Conservation (phyloP, 805 yeast species). For the Metschnikowia vanudenii region DNA sequence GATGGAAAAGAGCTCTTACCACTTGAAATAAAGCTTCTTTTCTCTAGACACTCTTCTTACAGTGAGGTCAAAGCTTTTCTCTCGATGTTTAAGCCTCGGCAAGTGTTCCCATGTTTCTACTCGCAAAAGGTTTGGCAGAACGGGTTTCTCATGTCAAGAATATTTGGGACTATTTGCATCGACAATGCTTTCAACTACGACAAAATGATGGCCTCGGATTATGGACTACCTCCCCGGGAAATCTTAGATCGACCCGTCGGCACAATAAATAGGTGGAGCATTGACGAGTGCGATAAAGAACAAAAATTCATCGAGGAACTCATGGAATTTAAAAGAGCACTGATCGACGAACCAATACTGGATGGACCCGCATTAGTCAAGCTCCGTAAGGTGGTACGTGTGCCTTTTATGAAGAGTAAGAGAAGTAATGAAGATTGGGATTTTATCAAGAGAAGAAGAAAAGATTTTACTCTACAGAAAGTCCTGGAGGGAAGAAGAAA, state of each 20-base stretch:
- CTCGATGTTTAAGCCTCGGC: constrained; percentile 34
- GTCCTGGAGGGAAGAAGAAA: constrained; percentile 29
- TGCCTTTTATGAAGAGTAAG: constrained; percentile 14
- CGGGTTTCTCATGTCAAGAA: constrained; percentile 40
- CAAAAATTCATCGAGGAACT: constrained; percentile 20
- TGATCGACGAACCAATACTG: neutral
- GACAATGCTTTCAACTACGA: constrained; percentile 12
- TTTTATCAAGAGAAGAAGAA: constrained; percentile 13
- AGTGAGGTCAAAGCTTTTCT: constrained; percentile 38
- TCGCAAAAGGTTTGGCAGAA: constrained; percentile 31
- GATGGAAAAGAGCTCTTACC: constrained; percentile 33
- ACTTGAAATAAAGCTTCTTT: constrained; percentile 35
- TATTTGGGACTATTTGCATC: constrained; percentile 36
- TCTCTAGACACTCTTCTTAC: constrained; percentile 50
- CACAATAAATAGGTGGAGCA: constrained; percentile 35
- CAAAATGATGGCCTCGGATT: constrained; percentile 5
- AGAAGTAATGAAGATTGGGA: constrained; percentile 14
- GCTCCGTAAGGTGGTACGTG: constrained; percentile 16
- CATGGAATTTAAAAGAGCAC: neutral
- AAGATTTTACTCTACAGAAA: constrained; percentile 26
- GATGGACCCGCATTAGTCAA: constrained; percentile 11
- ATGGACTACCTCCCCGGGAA: constrained; percentile 5
- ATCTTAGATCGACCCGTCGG: constrained; percentile 20
- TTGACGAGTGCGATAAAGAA: constrained; percentile 31
- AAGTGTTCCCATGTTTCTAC: constrained; percentile 46